These are phyloP conservation scores for Helicocarpus griseus DNA, from an alignment of 2,329 filamentous ascomycete species.

Conservation along the genomic window DNA sequence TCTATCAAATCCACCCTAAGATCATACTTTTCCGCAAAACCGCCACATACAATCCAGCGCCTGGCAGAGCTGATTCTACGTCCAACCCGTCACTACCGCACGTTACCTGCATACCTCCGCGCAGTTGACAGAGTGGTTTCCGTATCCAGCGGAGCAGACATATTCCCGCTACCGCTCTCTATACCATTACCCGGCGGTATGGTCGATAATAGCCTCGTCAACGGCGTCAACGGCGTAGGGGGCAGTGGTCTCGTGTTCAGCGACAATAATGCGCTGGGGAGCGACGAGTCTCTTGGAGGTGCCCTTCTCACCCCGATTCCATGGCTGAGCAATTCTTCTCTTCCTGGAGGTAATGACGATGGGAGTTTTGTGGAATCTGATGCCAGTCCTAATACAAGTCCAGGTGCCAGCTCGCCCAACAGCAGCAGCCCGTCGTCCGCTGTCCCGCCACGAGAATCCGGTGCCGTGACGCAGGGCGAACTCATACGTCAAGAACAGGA, in stretches of 20 bases:
- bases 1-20: conserved; percentile 53
- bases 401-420: background rate
- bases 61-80: conserved; percentile 74
- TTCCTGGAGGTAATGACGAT: conserved; percentile 14
- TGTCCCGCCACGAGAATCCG: conserved; percentile 28
- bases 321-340: conserved; percentile 53
- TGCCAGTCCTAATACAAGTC: conserved; percentile 11
- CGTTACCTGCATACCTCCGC: conserved; percentile 74
- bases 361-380: conserved; percentile 12
- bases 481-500: conserved; percentile 78
- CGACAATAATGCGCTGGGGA: conserved; percentile 47
- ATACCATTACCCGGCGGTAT: conserved; percentile 46
- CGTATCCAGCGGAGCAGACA: conserved; percentile 70
- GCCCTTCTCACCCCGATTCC: conserved; percentile 89
- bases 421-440: background rate
- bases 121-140: conserved; percentile 84
- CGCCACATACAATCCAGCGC: conserved; percentile 88
- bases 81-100: conserved; percentile 70
- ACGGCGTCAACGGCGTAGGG: conserved; percentile 44
- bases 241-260: conserved; percentile 27
- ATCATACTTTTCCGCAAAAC: conserved; percentile 59
- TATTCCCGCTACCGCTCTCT: conserved; percentile 64
- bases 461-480: conserved; percentile 71
- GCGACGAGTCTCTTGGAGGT: conserved; percentile 81
- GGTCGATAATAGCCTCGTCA: conserved; percentile 27